Evolutionary conservation across 140 eudicot species (phyloP).

Genomic region (Senecio squalidus): DNA sequence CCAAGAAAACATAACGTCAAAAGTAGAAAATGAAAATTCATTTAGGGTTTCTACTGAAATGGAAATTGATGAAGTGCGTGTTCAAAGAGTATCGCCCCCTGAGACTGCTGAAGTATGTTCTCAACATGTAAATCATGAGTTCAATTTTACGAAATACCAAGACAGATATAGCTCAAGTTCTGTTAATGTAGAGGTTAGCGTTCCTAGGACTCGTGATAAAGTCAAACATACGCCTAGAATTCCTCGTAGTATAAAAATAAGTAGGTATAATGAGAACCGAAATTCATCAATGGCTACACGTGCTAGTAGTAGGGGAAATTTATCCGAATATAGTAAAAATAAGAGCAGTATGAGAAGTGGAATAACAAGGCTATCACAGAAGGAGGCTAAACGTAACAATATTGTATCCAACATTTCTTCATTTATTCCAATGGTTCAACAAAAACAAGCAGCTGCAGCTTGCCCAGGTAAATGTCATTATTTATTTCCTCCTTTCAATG

Average conservation of each 20-base stretch:
- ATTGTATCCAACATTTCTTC: slow-evolving; percentile 69
- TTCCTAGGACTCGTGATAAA: slow-evolving; percentile 24
- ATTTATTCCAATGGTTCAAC: slow-evolving; percentile 76
- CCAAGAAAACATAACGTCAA: slow-evolving; percentile 26
- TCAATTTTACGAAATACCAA: slow-evolving; percentile 23
- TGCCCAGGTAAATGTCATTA: slow-evolving; percentile 61
- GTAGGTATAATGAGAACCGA: slow-evolving; percentile 36
- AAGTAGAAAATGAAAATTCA: slow-evolving; percentile 9
- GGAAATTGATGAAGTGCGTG: slow-evolving; percentile 21
- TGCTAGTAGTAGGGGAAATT: slow-evolving; percentile 34
- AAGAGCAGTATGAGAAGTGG: slow-evolving; percentile 30
- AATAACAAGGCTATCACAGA: slow-evolving; percentile 39
- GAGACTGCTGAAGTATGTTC: slow-evolving; percentile 29
- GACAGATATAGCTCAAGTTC: slow-evolving; percentile 37
- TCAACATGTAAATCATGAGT: slow-evolving; percentile 15
- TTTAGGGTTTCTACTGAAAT: slow-evolving; percentile 17
- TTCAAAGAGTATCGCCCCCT: slow-evolving; percentile 31
- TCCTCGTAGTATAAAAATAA: slow-evolving; percentile 23
- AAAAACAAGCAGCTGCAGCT: slow-evolving; percentile 78
- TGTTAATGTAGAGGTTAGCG: slow-evolving; percentile 20
- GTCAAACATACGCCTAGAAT: slow-evolving; percentile 30
- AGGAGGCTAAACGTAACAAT: slow-evolving; percentile 48
- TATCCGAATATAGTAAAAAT: slow-evolving; percentile 1
- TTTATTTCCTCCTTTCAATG: background rate
- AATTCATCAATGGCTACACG: slow-evolving; percentile 36